Percentiles rank a stretch among this genome's conserved stretches.
Conservation (phyloP, 208 protist genomes). For the Leishmania turanica region DNA sequence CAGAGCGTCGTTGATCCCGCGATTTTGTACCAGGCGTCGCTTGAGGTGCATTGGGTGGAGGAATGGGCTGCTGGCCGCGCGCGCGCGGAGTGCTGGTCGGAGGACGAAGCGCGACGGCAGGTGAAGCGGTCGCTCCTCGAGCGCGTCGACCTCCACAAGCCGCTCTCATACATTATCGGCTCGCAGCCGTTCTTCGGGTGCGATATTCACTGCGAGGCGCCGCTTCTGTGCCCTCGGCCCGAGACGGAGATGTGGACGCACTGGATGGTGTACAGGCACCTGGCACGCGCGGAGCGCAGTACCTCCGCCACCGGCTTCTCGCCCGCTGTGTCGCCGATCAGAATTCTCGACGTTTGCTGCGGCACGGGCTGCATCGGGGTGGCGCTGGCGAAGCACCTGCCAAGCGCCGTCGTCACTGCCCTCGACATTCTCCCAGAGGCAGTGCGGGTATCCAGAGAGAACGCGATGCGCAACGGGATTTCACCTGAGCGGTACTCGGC, state of each 20-base stretch:
- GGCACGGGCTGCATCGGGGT: slow-evolving; percentile 91
- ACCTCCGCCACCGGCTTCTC: background rate
- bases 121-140: slow-evolving; percentile 78
- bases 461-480: slow-evolving; percentile 70
- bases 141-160: slow-evolving; percentile 82
- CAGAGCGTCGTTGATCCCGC: slow-evolving; percentile 39
- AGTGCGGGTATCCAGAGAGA: slow-evolving; percentile 45
- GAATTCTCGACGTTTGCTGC: slow-evolving; percentile 85
- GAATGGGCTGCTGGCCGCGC: slow-evolving; percentile 56
- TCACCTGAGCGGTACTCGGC: slow-evolving; percentile 43
- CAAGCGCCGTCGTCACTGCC: slow-evolving; percentile 48
- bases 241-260: slow-evolving; percentile 92
- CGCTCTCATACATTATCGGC: slow-evolving; percentile 88
- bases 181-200: slow-evolving; percentile 87
- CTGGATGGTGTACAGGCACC: slow-evolving; percentile 64
- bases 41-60: slow-evolving; percentile 82
- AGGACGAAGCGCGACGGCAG: slow-evolving; percentile 39
- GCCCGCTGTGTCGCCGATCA: slow-evolving; percentile 6
- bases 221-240: slow-evolving; percentile 79
- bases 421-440: slow-evolving; percentile 70
- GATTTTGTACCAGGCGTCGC: slow-evolving; percentile 68
- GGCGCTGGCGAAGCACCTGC: slow-evolving; percentile 74
- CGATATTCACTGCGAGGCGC: slow-evolving; percentile 63
- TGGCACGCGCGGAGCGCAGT: slow-evolving; percentile 21
- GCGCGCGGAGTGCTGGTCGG: background rate